Conservation (phyloP, 2,329 filamentous ascomycete genomes). For the Sporothrix sp. region DNA sequence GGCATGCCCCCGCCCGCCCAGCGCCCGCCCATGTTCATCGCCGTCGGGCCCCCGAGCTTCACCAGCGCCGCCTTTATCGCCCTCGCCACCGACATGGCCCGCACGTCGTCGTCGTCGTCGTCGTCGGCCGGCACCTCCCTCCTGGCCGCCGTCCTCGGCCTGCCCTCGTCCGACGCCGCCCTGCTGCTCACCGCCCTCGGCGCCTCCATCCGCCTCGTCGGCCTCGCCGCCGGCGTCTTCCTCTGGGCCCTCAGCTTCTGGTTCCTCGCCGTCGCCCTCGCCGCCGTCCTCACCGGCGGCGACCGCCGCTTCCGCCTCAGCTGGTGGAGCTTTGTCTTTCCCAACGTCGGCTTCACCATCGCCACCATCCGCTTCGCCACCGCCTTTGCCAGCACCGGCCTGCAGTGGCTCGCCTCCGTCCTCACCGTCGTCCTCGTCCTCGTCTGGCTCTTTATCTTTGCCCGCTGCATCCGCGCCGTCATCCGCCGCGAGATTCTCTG, state of each 20-base stretch:
- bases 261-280: conserved; percentile 43
- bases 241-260: conserved; percentile 55
- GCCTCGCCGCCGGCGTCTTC: conserved; percentile 41
- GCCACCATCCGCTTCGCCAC: conserved; percentile 48
- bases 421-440: conserved; percentile 24
- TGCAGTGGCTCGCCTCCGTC: too few relatives aligned
- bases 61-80: conserved; percentile 31
- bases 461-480: conserved; percentile 41
- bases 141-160: too few relatives aligned
- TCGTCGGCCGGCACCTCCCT: too few relatives aligned
- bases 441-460: conserved; percentile 44
- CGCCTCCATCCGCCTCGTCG: conserved; percentile 18
- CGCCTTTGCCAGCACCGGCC: conserved; percentile 27
- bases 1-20: conserved; percentile 47
- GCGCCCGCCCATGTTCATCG: conserved; percentile 54
- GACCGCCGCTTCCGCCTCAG: conserved; percentile 31
- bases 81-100: conserved; percentile 25
- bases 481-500: conserved; percentile 43
- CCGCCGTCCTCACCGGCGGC: conserved; percentile 33
- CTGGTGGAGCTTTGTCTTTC: conserved; percentile 59
- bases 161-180: too few relatives aligned
- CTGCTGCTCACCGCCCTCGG: conserved; percentile 17
- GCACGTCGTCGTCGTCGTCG: background rate
- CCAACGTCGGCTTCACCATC: conserved; percentile 53
- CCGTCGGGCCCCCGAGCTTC: conserved; percentile 48